These are phyloP conservation scores for Daldinia caldariorum DNA, from an alignment of 495 filamentous ascomycete species.

Conservation along the genomic window DNA sequence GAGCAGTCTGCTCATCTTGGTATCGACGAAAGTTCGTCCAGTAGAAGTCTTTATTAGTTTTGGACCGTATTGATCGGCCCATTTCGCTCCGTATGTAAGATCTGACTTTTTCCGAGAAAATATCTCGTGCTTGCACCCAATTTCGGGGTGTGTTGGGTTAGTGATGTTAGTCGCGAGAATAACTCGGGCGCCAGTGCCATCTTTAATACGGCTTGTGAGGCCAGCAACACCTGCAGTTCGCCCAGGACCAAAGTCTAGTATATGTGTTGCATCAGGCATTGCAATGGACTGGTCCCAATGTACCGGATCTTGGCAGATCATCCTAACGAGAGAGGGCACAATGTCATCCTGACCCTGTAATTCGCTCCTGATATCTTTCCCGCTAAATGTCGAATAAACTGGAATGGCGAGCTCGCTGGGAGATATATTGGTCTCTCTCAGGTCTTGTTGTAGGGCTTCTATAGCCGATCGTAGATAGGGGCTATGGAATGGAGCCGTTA, in stretches of 20 bases:
- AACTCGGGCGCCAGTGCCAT: constrained; percentile 85
- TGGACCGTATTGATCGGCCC: constrained; percentile 86
- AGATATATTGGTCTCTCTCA: constrained; percentile 74
- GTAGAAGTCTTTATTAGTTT: constrained; percentile 76
- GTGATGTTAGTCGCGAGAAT: constrained; percentile 79
- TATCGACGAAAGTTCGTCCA: constrained; percentile 83
- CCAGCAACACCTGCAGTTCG: constrained; percentile 87
- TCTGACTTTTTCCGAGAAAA: constrained; percentile 83
- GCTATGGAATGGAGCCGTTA: constrained; percentile 90
- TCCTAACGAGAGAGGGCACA: constrained; percentile 76
- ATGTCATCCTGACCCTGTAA: constrained; percentile 59
- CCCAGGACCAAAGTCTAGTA: constrained; percentile 86
- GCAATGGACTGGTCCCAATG: constrained; percentile 86
- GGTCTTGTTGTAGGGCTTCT: constrained; percentile 64
- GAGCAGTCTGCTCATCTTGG: constrained; percentile 84
- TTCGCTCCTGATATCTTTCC: constrained; percentile 69
- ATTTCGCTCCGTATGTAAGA: constrained; percentile 82
- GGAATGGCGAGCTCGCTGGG: constrained; percentile 72
- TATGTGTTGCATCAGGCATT: constrained; percentile 81
- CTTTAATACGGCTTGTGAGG: constrained; percentile 89
- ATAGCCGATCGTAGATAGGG: constrained; percentile 74
- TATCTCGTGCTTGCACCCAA: constrained; percentile 86
- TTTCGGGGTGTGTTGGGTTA: constrained; percentile 79
- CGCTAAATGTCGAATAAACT: constrained; percentile 79
- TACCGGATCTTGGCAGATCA: constrained; percentile 83